Evolutionary conservation across 768 basidiomycete species (phyloP), one percentile per base, ranked within the genome.

Genomic region (Suillus variegatus): DNA sequence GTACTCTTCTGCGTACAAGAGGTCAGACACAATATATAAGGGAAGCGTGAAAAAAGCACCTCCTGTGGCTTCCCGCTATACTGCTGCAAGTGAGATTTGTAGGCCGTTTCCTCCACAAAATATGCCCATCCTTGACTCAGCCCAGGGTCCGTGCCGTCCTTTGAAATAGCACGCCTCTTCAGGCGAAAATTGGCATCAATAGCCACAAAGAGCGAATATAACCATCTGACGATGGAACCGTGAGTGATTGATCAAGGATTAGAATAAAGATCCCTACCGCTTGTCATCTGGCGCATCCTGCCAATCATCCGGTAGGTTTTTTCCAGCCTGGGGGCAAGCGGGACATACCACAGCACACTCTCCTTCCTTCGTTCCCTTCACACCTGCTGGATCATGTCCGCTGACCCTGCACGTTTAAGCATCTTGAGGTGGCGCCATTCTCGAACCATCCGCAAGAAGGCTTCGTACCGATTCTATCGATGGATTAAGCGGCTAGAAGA

Each of bases 171-270:
- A 36, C 68, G 62, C 10, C 69, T 60, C 49, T 76, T 76, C 22
- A 78, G 67, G 2, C 75, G 66, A 62, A 79, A 79, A 64, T 78
- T 78, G 0, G 75, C 74, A 62, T 78, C 77, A 1, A 79, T 72
- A 0, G 70, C 71, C 1, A 79, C 47, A 60, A 76, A 75, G 8
- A 69, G 36, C 1, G 52, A 36, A 55, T 74, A 72, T 9, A 76
- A 40, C 74, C 76, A 79, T 62, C 77, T 78, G 51, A 38, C 9
- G 36, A 38, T 46, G 41, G 6, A 43, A 43, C 6, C 2, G 20
- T 46, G 0, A 46, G 44, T 46, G 20, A 18, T 51, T 14, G 2
- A 20, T 28, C 49, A 28, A n/a, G 8, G 20, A 20, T 20, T n/a
- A 41, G 40, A 55, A 4, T 40, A 44, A 49, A 9, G 36, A 6